phyloP scores from a whole-genome alignment of 768 basidiomycete species.

The Suillus bovinus region DNA sequence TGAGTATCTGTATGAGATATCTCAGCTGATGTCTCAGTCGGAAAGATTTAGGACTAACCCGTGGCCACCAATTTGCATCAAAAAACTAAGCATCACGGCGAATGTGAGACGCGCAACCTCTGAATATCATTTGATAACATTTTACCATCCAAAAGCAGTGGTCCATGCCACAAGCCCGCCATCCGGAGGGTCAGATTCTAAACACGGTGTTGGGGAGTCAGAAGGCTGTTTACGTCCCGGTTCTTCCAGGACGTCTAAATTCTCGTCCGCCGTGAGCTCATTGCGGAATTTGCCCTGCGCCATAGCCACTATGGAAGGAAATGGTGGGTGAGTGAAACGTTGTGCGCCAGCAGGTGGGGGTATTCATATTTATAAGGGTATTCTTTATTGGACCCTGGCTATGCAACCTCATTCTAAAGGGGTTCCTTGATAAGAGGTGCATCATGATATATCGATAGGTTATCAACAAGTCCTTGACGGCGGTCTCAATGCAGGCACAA shows the following conservation, averaged over 20 bases:
- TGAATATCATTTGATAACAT: not conserved
- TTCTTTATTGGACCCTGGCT: not conserved
- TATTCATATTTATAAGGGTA: not conserved
- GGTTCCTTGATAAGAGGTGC: not conserved
- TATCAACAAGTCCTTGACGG: not conserved
- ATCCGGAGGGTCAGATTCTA: not conserved
- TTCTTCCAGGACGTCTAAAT: not conserved
- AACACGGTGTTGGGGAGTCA: not conserved
- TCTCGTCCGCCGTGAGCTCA: not conserved
- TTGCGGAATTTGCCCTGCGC: not conserved
- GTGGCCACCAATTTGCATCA: constrained; percentile 29
- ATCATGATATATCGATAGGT: not conserved
- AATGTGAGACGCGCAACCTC: not conserved
- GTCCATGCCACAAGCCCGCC: constrained; percentile 15
- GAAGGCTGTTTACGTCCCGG: not conserved
- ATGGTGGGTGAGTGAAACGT: too few species aligned
- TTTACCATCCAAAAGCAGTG: constrained; percentile 14
- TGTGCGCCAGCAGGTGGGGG: not conserved
- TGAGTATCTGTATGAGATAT: constrained; percentile 19
- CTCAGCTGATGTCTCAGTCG: not conserved
- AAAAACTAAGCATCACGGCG: constrained; percentile 15
- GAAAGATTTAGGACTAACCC: constrained; percentile 16
- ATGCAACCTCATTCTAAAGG: not conserved
- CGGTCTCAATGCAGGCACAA: not conserved
- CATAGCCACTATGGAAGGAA: not conserved